These are phyloP conservation scores for Trichoderma simmonsii DNA, from an alignment of 2,329 filamentous ascomycete species.

Conservation along the genomic window DNA sequence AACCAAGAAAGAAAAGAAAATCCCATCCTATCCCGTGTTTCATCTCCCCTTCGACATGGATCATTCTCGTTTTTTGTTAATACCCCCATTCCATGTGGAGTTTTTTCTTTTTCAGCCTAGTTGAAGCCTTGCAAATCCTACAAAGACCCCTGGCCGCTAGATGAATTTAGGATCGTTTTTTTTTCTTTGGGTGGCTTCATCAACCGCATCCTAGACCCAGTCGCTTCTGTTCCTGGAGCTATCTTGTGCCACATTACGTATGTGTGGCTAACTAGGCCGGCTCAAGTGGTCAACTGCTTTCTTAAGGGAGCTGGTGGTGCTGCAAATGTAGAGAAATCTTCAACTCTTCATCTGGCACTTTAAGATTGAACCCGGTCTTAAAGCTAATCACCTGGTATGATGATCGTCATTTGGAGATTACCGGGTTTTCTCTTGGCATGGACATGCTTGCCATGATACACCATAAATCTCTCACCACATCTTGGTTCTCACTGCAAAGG, in stretches of 20 bases:
- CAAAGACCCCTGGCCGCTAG: not conserved
- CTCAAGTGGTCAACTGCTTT: not conserved
- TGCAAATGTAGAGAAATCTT: not conserved
- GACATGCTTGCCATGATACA: not conserved
- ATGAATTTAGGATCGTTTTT: not conserved
- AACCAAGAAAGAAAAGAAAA: not conserved
- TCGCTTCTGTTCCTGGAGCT: not conserved
- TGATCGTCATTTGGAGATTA: not conserved
- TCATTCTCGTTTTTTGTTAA: not conserved
- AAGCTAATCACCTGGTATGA: not conserved
- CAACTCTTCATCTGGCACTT: not conserved
- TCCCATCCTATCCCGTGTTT: not conserved
- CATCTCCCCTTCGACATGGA: not conserved
- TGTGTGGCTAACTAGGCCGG: not conserved
- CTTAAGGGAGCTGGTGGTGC: not conserved
- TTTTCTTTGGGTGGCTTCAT: not conserved
- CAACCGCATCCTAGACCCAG: not conserved
- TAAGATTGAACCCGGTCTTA: not conserved
- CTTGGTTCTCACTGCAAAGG: no score
- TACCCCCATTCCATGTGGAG: not conserved
- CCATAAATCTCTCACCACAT: not conserved
- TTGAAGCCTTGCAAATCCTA: not conserved
- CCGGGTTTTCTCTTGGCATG: not conserved
- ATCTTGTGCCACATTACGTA: slow-evolving; percentile 7
- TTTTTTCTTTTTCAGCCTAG: not conserved